Evolutionary conservation across 1,284 basidiomycete genomes (phyloP).

Genomic region (Exobasidium cylindrosporum): DNA sequence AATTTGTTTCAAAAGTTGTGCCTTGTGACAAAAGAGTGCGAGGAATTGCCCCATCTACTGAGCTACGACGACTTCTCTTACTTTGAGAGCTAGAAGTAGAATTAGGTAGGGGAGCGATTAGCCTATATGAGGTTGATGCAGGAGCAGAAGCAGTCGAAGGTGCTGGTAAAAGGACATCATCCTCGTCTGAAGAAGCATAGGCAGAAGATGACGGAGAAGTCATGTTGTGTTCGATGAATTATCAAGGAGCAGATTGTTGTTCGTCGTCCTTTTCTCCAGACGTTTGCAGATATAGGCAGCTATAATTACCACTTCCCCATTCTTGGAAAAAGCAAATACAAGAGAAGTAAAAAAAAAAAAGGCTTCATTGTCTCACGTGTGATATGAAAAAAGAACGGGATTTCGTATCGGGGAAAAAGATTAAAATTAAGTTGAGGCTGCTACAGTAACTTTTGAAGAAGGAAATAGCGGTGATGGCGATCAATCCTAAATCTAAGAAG

Average conservation of each 20-base stretch:
- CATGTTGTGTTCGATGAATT: too few relatives aligned
- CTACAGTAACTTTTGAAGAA: neutral
- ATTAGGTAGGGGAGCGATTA: conserved; percentile 18
- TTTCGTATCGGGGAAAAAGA: neutral
- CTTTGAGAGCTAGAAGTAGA: conserved; percentile 15
- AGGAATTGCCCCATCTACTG: neutral
- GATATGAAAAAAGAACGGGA: too few relatives aligned
- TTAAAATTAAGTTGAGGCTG: neutral
- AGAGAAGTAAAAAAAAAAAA: neutral
- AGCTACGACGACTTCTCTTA: neutral
- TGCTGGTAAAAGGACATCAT: conserved; percentile 15
- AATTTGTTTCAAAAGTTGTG: neutral
- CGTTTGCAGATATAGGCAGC: neutral
- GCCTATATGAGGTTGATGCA: conserved; percentile 16
- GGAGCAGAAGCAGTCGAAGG: conserved; percentile 20
- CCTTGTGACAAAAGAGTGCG: neutral
- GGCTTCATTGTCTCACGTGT: neutral
- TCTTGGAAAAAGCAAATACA: neutral
- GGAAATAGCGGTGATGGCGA: neutral
- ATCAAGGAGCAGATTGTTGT: neutral
- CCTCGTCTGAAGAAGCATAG: conserved; percentile 1
- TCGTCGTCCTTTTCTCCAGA: neutral
- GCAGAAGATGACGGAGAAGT: neutral
- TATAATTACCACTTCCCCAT: too few relatives aligned
- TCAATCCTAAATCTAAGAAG: neutral